Base-by-base conservation (phyloP, 1,139 yeast species). In the Candida dubliniensis region DNA sequence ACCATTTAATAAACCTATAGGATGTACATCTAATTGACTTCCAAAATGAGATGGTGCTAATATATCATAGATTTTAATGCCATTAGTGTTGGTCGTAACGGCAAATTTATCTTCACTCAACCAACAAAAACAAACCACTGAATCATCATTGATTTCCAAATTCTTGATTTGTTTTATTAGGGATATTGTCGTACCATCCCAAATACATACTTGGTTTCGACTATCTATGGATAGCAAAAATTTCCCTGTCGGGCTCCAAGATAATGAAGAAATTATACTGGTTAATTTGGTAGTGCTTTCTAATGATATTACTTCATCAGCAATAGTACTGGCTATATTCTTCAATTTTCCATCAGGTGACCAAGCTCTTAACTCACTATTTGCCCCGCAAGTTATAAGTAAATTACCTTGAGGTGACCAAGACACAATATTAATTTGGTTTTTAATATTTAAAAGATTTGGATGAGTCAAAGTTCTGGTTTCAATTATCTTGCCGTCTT, bases 321-420 rank as follows among this genome's bases (percentile, higher is more conserved):
- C 43, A 8, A 48, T 45, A 0, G 55, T 48, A 40, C 59, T 62
- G 18, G 70, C 75, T 1, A 85, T 78, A 52, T 82, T 84, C 48
- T 80, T 71, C 40, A 88, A 69, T 36, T 74, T 73, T 0, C 91
- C 93, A 43, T 79, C 82, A 0, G 78, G 74, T 14, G 80, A 74
- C 93, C 93, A 86, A 11, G 84, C 69, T 45, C 89, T 65, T 11
- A 86, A 56, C 53, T 84, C 91, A 13, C 93, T 91, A 51, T 71
- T 71, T 40, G 74, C 76, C 2, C 79, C 76, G 1, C 81, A 82
- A 0, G 89, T 82, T 9, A 82, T 65, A 2, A 85, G 60, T 11
- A 71, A 54, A 43, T 75, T 67, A 0, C 91, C 91, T 46, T 66
- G 66, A 1, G 85, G 85, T 2, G 87, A 73, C 91, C 91, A 86